Percentiles rank a stretch among this genome's conserved stretches.
Conservation (phyloP, 1,284 basidiomycete species). For the Grifola frondosa region DNA sequence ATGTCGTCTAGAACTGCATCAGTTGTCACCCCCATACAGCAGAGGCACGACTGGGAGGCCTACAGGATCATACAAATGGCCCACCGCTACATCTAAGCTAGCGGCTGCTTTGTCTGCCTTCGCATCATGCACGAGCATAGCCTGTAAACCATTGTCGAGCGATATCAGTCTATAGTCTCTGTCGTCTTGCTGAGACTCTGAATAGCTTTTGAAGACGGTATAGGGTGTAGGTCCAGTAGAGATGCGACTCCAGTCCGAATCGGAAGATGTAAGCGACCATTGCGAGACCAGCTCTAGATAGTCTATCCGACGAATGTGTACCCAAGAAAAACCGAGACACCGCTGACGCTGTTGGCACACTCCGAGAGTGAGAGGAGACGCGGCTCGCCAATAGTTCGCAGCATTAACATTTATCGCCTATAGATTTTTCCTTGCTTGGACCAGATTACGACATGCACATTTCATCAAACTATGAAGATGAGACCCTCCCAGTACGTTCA, state of each 20-base stretch:
- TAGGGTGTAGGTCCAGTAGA: slow-evolving; percentile 21
- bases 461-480: no score
- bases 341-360: no score
- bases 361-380: no score
- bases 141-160: slow-evolving; percentile 87
- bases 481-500: no score
- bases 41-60: slow-evolving; percentile 32
- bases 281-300: slow-evolving; percentile 11
- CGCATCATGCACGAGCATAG: slow-evolving; percentile 82
- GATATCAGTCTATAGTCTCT: slow-evolving; percentile 80
- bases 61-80: slow-evolving; percentile 92
- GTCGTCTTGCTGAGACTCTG: slow-evolving; percentile 77
- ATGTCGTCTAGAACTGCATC: slow-evolving; percentile 57
- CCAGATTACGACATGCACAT: no score
- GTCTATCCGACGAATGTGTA: no score
- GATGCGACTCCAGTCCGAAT: slow-evolving; percentile 24
- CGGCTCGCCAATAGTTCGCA: no score
- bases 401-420: no score
- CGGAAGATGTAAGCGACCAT: slow-evolving; percentile 14
- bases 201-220: slow-evolving; percentile 63
- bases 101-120: slow-evolving; percentile 95
- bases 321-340: no score
- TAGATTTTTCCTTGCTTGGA: no score
- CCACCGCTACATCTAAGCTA: slow-evolving; percentile 93
- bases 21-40: background rate